Evolutionary conservation across 2,329 filamentous ascomycete genomes (phyloP), one percentile per base, ranked within the genome.

Genomic region (Drechslera avenae): DNA sequence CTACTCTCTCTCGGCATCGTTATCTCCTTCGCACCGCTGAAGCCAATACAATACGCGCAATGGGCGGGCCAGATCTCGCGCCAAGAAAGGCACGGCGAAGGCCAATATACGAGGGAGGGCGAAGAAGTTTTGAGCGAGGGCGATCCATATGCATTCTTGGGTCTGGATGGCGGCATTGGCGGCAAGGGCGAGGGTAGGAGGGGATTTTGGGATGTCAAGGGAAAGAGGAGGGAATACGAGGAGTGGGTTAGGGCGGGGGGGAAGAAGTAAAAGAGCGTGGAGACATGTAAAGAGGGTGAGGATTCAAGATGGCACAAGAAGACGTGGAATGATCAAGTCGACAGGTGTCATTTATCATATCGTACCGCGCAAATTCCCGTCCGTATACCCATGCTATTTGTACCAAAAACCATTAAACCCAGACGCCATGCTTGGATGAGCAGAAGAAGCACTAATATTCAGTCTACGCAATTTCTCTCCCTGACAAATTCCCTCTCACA

Each of bases 181-280:
- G 60, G 87, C 23, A 66, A 62, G 35, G 63, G 62, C 2, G 93
- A 97, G 75, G 87, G 89, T 52, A 80, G 94, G 60, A 85, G 86
- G 39, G 87, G 90, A 1, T 99, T 97, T 67, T 83, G 91, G 76
- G 90, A 99, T 76, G 90, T 97, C 57, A 86, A 91, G 73, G 88
- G 88, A 53, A 81, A 94, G 62, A 86, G 87, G 44, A 87, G 89
- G 12, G 97, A 97, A 68, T 83, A 92, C 75, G 90, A 97, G 75
- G 89, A 96, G 58, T 86, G 91, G 75, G 89, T 55, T 3, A 56
- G 46, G 51, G 53, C 49, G 35, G 60, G 55, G 45, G 56, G 57
- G 23, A 62, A 54, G 55, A 37, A 60, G 48, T 55, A 50, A 13
- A 23, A 33, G 46, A 12, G 10, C 3, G 3, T 23, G 9, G 14